Percentiles rank a stretch among this genome's conserved stretches.
Evolutionary conservation across 495 filamentous ascomycete species (phyloP).

Genomic region (Talaromyces stipitatus): DNA sequence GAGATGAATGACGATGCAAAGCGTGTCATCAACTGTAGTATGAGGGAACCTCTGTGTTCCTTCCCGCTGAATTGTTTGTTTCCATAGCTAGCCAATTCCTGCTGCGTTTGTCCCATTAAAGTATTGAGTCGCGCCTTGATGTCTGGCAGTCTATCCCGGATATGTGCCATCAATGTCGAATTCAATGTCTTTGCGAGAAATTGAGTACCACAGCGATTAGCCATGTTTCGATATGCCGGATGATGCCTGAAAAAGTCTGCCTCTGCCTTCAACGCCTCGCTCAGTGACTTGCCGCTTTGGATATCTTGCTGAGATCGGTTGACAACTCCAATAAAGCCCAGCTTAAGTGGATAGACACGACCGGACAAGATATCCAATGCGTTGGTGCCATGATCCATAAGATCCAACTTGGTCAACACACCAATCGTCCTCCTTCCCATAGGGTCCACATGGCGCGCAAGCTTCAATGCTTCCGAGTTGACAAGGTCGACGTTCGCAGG

Average conservation of each 20-base stretch:
- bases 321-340: slow-evolving; percentile 97
- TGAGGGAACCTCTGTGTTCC: slow-evolving; percentile 89
- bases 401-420: slow-evolving; percentile 92
- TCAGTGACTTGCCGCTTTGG: slow-evolving; percentile 83
- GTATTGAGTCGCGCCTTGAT: slow-evolving; percentile 98
- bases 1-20: slow-evolving; percentile 98
- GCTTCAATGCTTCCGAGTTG: slow-evolving; percentile 96
- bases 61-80: slow-evolving; percentile 98
- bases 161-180: slow-evolving; percentile 89
- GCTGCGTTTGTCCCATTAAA: slow-evolving; percentile 97
- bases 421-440: slow-evolving; percentile 93
- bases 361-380: slow-evolving; percentile 94
- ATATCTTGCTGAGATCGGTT: slow-evolving; percentile 99
- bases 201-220: slow-evolving; percentile 87
- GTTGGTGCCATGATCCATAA: slow-evolving; percentile 99
- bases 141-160: slow-evolving; percentile 89
- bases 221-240: slow-evolving; percentile 95
- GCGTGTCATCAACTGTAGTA: slow-evolving; percentile 95
- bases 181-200: slow-evolving; percentile 95
- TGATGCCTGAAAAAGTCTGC: slow-evolving; percentile 94
- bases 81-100: slow-evolving; percentile 96
- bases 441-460: slow-evolving; percentile 93
- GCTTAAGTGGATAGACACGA: slow-evolving; percentile 91
- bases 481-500: slow-evolving; percentile 97
- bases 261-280: slow-evolving; percentile 85